Evolutionary conservation across 371 early-diverging fungal species (phyloP).

Genomic region (Zychaea mexicana): DNA sequence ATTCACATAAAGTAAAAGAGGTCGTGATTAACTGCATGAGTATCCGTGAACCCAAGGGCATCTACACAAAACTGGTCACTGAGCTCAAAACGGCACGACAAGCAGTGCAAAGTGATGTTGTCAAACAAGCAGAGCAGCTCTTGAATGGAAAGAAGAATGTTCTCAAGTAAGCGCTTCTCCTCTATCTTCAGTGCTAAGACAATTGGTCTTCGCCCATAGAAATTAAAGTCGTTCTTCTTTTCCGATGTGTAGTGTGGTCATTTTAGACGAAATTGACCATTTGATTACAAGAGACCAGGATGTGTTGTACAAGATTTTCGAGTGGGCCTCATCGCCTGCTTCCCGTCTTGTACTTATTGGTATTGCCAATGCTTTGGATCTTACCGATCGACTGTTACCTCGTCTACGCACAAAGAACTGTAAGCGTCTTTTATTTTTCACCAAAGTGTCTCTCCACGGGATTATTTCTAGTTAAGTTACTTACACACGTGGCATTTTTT

Average conservation of each 20-base stretch:
- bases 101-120: slow-evolving; percentile 22
- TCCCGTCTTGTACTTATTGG: slow-evolving; percentile 84
- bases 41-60: slow-evolving; percentile 67
- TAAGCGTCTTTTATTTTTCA: slow-evolving; percentile 28
- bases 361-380: slow-evolving; percentile 95
- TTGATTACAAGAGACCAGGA: slow-evolving; percentile 79
- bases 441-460: too few species aligned
- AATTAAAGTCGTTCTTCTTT: slow-evolving; percentile 1
- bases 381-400: slow-evolving; percentile 88
- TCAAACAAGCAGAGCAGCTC: slow-evolving; percentile 39
- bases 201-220: background rate
- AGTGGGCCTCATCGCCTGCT: slow-evolving; percentile 63
- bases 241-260: slow-evolving; percentile 59
- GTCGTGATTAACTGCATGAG: slow-evolving; percentile 88
- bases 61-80: slow-evolving; percentile 66
- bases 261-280: slow-evolving; percentile 94
- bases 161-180: slow-evolving; percentile 45
- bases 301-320: slow-evolving; percentile 90
- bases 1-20: slow-evolving; percentile 46
- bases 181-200: too few species aligned
- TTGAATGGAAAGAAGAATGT: slow-evolving; percentile 37
- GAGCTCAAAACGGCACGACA: slow-evolving; percentile 39
- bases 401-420: slow-evolving; percentile 83
- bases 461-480: too few species aligned
- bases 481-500: background rate